A percentile compares a stretch with the other conserved stretches of the same genome.
These are phyloP conservation scores for Venturia carpophila DNA, from an alignment of 2,329 filamentous ascomycete species.

Conservation along the genomic window DNA sequence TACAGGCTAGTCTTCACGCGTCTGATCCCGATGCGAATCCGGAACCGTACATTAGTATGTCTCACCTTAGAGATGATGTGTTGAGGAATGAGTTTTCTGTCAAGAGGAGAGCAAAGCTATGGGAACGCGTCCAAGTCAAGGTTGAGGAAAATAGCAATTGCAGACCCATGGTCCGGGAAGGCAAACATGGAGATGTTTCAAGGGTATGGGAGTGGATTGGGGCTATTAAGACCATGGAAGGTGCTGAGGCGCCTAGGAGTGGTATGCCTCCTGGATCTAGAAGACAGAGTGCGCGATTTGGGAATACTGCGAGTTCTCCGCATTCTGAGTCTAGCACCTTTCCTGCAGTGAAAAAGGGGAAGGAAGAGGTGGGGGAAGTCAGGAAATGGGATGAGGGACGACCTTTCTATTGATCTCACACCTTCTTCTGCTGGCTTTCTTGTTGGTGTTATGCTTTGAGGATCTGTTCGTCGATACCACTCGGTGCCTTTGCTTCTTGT, in stretches of 20 bases:
- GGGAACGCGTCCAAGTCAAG: constrained; percentile 72
- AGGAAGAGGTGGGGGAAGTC: constrained; percentile 28
- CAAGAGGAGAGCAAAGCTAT: constrained; percentile 68
- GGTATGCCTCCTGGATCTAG: neutral
- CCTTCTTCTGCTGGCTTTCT: neutral
- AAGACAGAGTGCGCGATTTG: constrained; percentile 3
- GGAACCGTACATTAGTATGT: constrained; percentile 77
- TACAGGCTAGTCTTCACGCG: constrained; percentile 73
- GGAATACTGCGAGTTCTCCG: constrained; percentile 20
- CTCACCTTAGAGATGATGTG: constrained; percentile 86
- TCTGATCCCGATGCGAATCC: constrained; percentile 53
- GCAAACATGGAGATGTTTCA: constrained; percentile 46
- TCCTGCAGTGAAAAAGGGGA: constrained; percentile 22
- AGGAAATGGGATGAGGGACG: constrained; percentile 42
- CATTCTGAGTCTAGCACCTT: constrained; percentile 27
- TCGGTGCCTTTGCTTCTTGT: constrained; percentile 19
- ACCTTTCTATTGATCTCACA: constrained; percentile 35
- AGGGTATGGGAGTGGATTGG: constrained; percentile 64
- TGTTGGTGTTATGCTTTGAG: neutral
- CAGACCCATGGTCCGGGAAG: constrained; percentile 63
- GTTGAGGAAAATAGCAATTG: constrained; percentile 95
- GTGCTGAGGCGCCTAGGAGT: constrained; percentile 23
- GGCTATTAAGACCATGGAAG: constrained; percentile 43
- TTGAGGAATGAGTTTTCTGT: constrained; percentile 73
- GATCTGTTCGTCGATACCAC: neutral